Evolutionary conservation across 2,329 filamentous ascomycete genomes (phyloP), one percentile per base, ranked within the genome.

Genomic region (Trichoderma semiorbis): DNA sequence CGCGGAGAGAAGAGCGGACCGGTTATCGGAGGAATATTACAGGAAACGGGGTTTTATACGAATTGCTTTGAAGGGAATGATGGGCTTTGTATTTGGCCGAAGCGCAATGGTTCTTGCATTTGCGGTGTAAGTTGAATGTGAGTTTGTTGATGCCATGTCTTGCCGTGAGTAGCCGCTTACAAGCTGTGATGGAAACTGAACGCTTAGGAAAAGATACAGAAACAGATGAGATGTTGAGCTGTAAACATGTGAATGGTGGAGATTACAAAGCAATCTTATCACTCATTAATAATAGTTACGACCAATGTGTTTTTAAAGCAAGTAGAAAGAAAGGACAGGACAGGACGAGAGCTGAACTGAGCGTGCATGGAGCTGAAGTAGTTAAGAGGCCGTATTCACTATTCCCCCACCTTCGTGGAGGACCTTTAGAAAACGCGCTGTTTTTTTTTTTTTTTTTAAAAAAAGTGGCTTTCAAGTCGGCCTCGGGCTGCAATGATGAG

Each of bases 161-260:
- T 21, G 64, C 64, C 64, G 64, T 21, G 24, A 36, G 64, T 66
- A 66, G 50, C 64, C 64, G 64, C 64, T 65, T 53, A 36, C 24
- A 14, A 39, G 21, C 12, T 34, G 57, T 5, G 16, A 18, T 18
- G 16, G 7, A 18, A 61, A 55, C 14, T 36, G 12, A 43, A 62
- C 21, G 21, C 7, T 28, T 18, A n/a, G 21, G 11, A 12, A 24
- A 28, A 5, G 61, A 18, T 21, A 10, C 18, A 26, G 28, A n/a
- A 47, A 11, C 18, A 21, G n/a, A 47, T 3, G 43, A 10, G 18
- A 47, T 47, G 11, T 47, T 47, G 39, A 11, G 1, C 39, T 16
- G 1, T 47, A 21, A 8, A 21, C 43, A 18, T 12, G 11, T 55
- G n/a, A 21, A 24, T 34, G 7, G 26, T 32, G n/a, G 30, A 18